Base-by-base conservation (phyloP, 345 rosid genomes). In the Melaleuca quinquenervia region DNA sequence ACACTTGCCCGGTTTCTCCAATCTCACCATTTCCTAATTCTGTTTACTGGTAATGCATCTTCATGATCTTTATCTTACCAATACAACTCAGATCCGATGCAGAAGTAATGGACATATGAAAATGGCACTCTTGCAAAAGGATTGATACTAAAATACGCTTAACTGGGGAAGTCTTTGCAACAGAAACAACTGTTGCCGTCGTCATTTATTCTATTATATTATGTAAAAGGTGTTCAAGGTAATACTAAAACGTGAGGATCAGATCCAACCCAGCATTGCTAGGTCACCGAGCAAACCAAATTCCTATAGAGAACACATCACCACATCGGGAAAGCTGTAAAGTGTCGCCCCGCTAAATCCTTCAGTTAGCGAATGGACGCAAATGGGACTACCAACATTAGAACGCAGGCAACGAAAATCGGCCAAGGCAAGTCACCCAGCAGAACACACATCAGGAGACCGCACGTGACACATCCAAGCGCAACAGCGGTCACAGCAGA, bases 401-500 rank as follows among this genome's bases (percentile, higher is more conserved):
- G n/a, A 8, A 54, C 1, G 3, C n/a, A 11, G 0, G 7, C 14
- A 26, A 56, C 0, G 7, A 5, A 11, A 3, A 56, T 11, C 0
- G 26, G 8, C 64, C 29, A 26, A 11, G 64, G 64, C 32, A 56
- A 10, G 64, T 56, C 16, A 11, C 1, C 29, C 0, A 56, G 15
- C 15, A 26, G 1, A 0, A 56, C 26, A n/a, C 5, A 56, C 16
- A 56, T 26, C 15, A 56, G 3, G 11, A 56, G 0, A 6, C 8
- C 1, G 1, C 64, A 56, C 3, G 3, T 11, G 29, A 56, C 64
- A 56, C 64, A 26, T 26, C 29, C 29, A 11, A 26, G 32, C 26
- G 29, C 29, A 56, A 56, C 15, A 1, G 0, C 0, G 0, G 26
- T 56, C 0, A 26, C 7, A 56, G 64, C 0, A 3, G 2, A 5